A percentile compares a stretch with the other conserved stretches of the same genome.
Conservation (phyloP, 2,329 filamentous ascomycete species). For the Epichloe sylvatica region DNA sequence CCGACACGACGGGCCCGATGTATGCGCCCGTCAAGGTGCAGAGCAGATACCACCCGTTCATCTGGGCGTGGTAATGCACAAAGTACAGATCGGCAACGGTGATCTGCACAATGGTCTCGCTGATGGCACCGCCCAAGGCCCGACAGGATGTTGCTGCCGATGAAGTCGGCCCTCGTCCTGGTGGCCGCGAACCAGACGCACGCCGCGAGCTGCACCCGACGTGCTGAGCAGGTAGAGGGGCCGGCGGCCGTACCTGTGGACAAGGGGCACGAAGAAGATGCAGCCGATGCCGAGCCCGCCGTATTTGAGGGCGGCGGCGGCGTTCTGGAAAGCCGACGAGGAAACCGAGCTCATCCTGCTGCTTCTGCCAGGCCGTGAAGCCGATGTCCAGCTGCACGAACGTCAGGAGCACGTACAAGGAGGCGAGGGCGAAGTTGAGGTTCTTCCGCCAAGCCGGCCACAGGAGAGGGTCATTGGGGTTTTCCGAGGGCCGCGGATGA, state of each 20-base stretch:
- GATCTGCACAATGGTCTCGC: constrained; percentile 24
- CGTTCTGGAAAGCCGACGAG: constrained; percentile 13
- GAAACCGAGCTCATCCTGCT: constrained; percentile 14
- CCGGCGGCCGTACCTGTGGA: too few relatives aligned
- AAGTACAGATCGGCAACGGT: constrained; percentile 22
- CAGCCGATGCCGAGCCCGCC: too few relatives aligned
- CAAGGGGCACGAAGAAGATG: too few relatives aligned
- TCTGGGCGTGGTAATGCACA: constrained; percentile 16
- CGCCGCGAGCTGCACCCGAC: too few relatives aligned
- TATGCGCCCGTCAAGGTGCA: constrained; percentile 13
- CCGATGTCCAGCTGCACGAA: constrained; percentile 46
- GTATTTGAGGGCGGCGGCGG: constrained; percentile 1
- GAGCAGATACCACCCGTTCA: constrained; percentile 17
- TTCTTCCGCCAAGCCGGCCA: constrained; percentile 6
- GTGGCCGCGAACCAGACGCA: too few relatives aligned
- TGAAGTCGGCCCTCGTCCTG: constrained; percentile 6
- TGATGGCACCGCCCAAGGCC: constrained; percentile 24
- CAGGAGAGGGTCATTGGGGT: constrained; percentile 8
- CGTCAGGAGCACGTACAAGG: constrained; percentile 48
- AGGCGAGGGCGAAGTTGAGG: constrained; percentile 34
- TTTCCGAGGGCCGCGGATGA: constrained; percentile 5
- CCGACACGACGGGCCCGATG: too few relatives aligned
- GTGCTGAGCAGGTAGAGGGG: too few relatives aligned
- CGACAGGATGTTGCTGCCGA: constrained; percentile 10
- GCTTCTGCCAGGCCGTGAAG: constrained; percentile 2